These are phyloP conservation scores for Ottelia alismoides DNA, from an alignment of 106 monocot genomes.

Conservation along the genomic window DNA sequence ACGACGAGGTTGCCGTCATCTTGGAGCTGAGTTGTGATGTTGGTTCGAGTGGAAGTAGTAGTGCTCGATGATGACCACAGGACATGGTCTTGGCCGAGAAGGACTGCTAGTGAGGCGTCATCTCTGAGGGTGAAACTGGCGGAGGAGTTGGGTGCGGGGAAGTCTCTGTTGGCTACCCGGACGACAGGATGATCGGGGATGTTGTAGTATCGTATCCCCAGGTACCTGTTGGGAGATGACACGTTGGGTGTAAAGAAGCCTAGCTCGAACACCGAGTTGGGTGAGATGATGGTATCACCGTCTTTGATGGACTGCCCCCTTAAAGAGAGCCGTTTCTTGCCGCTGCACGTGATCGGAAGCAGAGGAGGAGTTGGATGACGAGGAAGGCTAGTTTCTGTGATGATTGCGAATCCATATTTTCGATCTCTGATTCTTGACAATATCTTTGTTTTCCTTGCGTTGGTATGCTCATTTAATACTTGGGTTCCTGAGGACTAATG, in stretches of 20 bases:
- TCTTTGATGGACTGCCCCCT: no score
- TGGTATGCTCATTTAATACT: no score
- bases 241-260: constrained; percentile 4
- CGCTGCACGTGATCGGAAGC: no score
- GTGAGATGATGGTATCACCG: not conserved
- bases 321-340: no score
- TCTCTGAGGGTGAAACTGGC: not conserved
- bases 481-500: no score
- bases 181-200: not conserved
- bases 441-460: no score
- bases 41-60: not conserved
- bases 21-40: not conserved
- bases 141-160: not conserved
- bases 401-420: no score
- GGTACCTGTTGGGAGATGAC: not conserved
- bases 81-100: not conserved
- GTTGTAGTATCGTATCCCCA: constrained; percentile 9
- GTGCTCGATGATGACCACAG: not conserved
- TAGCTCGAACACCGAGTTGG: not conserved
- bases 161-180: constrained; percentile 7
- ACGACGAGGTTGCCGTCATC: not conserved
- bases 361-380: no score
- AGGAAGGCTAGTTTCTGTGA: no score
- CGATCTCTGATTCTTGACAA: no score
- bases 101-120: not conserved